Conservation (phyloP, 805 yeast genomes). For the Cyberlindnera bimundalis region DNA sequence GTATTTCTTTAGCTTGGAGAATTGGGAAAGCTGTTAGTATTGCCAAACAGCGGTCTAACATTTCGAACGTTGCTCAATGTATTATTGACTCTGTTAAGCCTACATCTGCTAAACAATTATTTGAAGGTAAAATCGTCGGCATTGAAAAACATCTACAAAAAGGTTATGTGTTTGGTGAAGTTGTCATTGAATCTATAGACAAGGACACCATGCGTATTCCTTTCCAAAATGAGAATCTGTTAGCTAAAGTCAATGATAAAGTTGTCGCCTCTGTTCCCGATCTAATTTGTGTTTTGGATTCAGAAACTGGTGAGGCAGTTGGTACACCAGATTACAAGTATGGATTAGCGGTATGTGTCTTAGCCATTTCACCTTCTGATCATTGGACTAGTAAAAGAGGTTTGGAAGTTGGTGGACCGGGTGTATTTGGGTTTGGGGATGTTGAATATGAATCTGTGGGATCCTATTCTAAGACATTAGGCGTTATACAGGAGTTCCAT, state of each 20-base stretch:
- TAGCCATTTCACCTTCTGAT: slow-evolving; percentile 36
- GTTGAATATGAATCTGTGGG: slow-evolving; percentile 37
- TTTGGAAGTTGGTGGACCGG: slow-evolving; percentile 40
- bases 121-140: slow-evolving; percentile 41
- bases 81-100: slow-evolving; percentile 39
- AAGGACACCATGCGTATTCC: slow-evolving; percentile 35
- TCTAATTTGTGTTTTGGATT: slow-evolving; percentile 40
- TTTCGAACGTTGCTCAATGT: slow-evolving; percentile 32
- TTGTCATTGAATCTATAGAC: slow-evolving; percentile 30
- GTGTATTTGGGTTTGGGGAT: slow-evolving; percentile 31
- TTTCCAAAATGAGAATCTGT: slow-evolving; percentile 47
- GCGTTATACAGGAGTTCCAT: slow-evolving; percentile 37
- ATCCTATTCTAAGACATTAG: slow-evolving; percentile 32
- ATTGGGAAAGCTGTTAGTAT: slow-evolving; percentile 42
- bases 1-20: slow-evolving; percentile 44
- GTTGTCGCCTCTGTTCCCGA: slow-evolving; percentile 44
- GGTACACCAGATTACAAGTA: slow-evolving; percentile 48
- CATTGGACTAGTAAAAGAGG: slow-evolving; percentile 34
- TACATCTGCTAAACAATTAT: slow-evolving; percentile 28
- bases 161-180: slow-evolving; percentile 46
- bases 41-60: slow-evolving; percentile 36
- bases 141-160: slow-evolving; percentile 39
- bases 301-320: slow-evolving; percentile 44
- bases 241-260: slow-evolving; percentile 31
- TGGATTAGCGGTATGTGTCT: slow-evolving; percentile 40